These are phyloP conservation scores for Golubevia pallescens DNA, from an alignment of 1,284 basidiomycete genomes.

Conservation along the genomic window DNA sequence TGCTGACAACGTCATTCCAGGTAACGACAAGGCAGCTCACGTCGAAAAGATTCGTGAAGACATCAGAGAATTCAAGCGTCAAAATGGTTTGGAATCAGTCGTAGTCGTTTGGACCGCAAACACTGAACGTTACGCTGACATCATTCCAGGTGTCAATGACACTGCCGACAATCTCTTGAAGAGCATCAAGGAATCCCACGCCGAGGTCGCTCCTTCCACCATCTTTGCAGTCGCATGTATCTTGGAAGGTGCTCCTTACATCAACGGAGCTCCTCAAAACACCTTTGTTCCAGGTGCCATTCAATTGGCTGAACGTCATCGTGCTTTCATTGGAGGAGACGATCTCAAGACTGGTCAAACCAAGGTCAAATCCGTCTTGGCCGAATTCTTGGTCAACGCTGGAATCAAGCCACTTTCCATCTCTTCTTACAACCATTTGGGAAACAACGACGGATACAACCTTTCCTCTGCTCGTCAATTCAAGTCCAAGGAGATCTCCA, in stretches of 20 bases:
- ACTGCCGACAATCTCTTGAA: conserved; percentile 86
- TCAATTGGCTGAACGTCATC: conserved; percentile 84
- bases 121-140: conserved; percentile 95
- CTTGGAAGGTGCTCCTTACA: conserved; percentile 91
- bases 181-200: conserved; percentile 82
- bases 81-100: conserved; percentile 79
- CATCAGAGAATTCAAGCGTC: conserved; percentile 88
- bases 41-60: conserved; percentile 89
- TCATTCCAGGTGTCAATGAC: conserved; percentile 94
- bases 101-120: conserved; percentile 98
- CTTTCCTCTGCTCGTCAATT: conserved; percentile 89
- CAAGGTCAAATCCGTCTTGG: conserved; percentile 79
- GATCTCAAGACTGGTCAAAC: conserved; percentile 80
- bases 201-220: conserved; percentile 92
- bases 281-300: conserved; percentile 97
- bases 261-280: conserved; percentile 99
- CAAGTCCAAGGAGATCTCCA: conserved; percentile 87
- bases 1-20: conserved; percentile 88
- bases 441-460: conserved; percentile 97
- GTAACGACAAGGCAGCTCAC: conserved; percentile 84
- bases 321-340: conserved; percentile 95
- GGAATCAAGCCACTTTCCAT: conserved; percentile 98
- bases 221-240: conserved; percentile 95
- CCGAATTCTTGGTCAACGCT: conserved; percentile 97
- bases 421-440: conserved; percentile 97